phyloP scores from a whole-genome alignment of 768 basidiomycete genomes.

The Lactifluus rugatus region DNA sequence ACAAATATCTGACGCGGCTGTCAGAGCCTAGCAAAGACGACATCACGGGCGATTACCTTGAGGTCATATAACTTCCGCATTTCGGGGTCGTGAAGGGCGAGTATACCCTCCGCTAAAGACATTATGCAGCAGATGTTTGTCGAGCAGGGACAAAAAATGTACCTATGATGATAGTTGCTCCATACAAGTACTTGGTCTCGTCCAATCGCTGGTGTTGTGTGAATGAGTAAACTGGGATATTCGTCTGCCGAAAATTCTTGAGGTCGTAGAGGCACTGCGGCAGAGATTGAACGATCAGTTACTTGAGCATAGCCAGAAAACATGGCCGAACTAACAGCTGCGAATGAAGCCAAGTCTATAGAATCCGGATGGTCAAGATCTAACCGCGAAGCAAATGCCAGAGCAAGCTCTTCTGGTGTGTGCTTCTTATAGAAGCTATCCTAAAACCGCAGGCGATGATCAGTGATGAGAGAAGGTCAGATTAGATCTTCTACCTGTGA shows the following conservation, averaged over 20 bases:
- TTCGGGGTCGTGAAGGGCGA: conserved; percentile 73
- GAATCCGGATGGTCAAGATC: conserved; percentile 92
- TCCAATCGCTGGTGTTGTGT: conserved; percentile 72
- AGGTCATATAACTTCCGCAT: conserved; percentile 83
- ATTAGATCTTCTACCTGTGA: conserved; percentile 50
- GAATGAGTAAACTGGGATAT: conserved; percentile 95
- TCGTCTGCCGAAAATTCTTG: conserved; percentile 71
- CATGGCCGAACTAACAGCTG: conserved; percentile 41
- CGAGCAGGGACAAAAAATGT: conserved; percentile 22
- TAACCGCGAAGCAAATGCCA: conserved; percentile 72
- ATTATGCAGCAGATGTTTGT: neutral
- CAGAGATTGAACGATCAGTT: neutral
- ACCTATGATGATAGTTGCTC: conserved; percentile 87
- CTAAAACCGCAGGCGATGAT: conserved; percentile 30
- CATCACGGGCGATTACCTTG: conserved; percentile 41
- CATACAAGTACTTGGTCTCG: conserved; percentile 84
- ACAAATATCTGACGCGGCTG: conserved; percentile 58
- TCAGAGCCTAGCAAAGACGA: neutral
- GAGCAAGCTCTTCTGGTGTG: conserved; percentile 62
- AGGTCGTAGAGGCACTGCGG: conserved; percentile 74
- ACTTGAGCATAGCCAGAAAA: conserved; percentile 1
- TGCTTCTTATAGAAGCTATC: conserved; percentile 92
- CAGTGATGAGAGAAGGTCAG: neutral
- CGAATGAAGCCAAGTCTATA: conserved; percentile 84
- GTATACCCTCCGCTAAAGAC: conserved; percentile 74